Evolutionary conservation across 1,139 yeast genomes (phyloP).

Genomic region (Magnusiomyces paraingens): DNA sequence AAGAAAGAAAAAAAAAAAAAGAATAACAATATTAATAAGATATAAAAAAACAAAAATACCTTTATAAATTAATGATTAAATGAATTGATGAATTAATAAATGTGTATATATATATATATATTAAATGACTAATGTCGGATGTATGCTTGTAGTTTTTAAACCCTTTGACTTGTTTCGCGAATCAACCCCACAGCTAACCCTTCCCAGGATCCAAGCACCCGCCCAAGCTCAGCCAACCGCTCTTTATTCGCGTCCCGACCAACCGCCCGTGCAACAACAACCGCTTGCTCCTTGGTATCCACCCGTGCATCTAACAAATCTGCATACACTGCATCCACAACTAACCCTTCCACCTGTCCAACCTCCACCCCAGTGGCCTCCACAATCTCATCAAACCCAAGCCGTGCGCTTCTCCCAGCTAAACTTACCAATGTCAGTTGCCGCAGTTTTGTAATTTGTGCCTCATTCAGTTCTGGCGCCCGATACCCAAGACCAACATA

Average conservation of each 20-base stretch:
- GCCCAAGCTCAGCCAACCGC: slow-evolving; percentile 18
- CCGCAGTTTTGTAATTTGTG: slow-evolving; percentile 19
- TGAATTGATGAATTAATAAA: neutral
- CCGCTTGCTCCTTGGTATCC: slow-evolving; percentile 21
- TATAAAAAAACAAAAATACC: neutral
- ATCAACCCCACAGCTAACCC: neutral
- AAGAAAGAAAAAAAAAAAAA: neutral
- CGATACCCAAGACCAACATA: slow-evolving; percentile 11
- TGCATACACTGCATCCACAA: slow-evolving; percentile 24
- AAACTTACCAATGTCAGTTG: slow-evolving; percentile 21
- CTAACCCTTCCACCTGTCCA: slow-evolving; percentile 22
- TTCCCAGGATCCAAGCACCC: slow-evolving; percentile 12
- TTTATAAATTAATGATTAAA: neutral
- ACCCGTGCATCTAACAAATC: slow-evolving; percentile 24
- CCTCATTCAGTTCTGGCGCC: slow-evolving; percentile 14
- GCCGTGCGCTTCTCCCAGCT: slow-evolving; percentile 16
- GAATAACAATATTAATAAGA: neutral
- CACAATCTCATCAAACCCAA: slow-evolving; percentile 17
- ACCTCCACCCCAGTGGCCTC: slow-evolving; percentile 17
- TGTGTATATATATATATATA: neutral
- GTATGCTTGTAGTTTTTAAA: neutral
- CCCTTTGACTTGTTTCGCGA: neutral
- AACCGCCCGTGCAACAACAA: slow-evolving; percentile 21
- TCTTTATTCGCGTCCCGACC: slow-evolving; percentile 21
- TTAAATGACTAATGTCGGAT: neutral